Base-by-base conservation (phyloP, 2,329 filamentous ascomycete genomes). In the Clonostachys sp. region DNA sequence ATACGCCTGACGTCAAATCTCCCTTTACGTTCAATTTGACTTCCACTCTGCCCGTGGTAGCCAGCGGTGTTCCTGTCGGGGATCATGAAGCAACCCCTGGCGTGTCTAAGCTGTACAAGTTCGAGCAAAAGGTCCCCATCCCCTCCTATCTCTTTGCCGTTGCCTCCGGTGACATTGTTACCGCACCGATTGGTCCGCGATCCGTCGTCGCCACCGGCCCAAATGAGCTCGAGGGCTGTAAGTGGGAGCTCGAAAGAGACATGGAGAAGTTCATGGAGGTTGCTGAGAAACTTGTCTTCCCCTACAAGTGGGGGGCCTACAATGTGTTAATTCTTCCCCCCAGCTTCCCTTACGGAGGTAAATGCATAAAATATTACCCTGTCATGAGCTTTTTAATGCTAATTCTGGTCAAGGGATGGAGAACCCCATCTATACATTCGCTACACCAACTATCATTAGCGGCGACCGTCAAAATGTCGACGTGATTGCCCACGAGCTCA, bases 1-100 rank as follows among this genome's bases (percentile, higher is more conserved):
- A 99, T 63, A 97, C 94, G 1, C 94, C 94, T 4, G 92, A 96
- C 64, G 88, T 96, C 59, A 99, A 99, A 74, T 91, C 89, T n/a
- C 95, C 91, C 2, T 91, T 91, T 68, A 84, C 85, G 52, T 96
- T 96, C 73, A 87, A 86, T 60, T 86, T 99, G 61, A 84, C 84
- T 24, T 96, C 91, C 20, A 83, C 87, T 6, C 78, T 96, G 13
- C 90, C 91, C 1, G 91, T 96, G n/a, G 82, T 97, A 48, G 91
- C 92, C 34, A 95, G 90, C 60, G 94, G 94, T 47, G 77, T 97
- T 16, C 70, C 77, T 6, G 72, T 74, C 14, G 67, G 67, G 33
- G 63, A 70, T 45, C 68, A 75, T 41, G 65, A 66, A 3, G 72
- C 73, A 38, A 60, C 64, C 7, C 68, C 70, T 41, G 67, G 64